A percentile compares a stretch with the other conserved stretches of the same genome.
Conservation (phyloP, 441 rosid genomes). For the Populus hybrid region DNA sequence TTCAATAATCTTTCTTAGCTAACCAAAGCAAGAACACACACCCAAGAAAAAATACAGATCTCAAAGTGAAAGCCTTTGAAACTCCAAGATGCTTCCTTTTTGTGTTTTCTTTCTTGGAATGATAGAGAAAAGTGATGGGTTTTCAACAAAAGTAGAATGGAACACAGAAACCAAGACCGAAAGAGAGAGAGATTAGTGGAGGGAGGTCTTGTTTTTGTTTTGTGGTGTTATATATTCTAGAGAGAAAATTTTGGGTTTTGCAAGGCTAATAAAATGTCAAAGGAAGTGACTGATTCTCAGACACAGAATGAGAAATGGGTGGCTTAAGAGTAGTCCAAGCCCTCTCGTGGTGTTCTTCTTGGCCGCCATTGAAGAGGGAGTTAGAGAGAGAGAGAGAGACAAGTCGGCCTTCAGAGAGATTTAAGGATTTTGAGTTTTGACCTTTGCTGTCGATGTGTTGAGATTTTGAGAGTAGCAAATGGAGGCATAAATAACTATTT, state of each 20-base stretch:
- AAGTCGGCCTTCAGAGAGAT: background rate
- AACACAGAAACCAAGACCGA: conserved; percentile 47
- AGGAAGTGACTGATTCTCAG: conserved; percentile 28
- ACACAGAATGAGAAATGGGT: background rate
- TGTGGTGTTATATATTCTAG: conserved; percentile 5
- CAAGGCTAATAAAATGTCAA: conserved; percentile 22
- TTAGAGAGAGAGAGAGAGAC: conserved; percentile 24
- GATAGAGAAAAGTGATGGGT: conserved; percentile 35
- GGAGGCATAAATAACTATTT: conserved; percentile 8
- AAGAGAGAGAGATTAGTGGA: conserved; percentile 6
- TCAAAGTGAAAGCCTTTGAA: conserved; percentile 27
- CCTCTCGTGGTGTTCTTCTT: conserved; percentile 6
- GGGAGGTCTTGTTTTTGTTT: background rate
- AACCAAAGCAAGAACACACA: background rate
- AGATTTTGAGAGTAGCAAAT: conserved; percentile 17
- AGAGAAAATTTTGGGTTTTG: conserved; percentile 9
- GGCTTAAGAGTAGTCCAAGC: conserved; percentile 10
- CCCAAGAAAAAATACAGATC: conserved; percentile 24
- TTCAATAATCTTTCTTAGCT: background rate
- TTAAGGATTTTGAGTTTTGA: conserved; percentile 50
- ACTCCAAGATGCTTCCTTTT: conserved; percentile 17
- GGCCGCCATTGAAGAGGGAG: conserved; percentile 52
- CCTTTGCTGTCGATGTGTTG: conserved; percentile 33
- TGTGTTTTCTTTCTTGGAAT: conserved; percentile 27
- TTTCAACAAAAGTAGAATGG: conserved; percentile 36